These are phyloP conservation scores for Aspergillus biplanus DNA, from an alignment of 495 filamentous ascomycete species.

Conservation along the genomic window DNA sequence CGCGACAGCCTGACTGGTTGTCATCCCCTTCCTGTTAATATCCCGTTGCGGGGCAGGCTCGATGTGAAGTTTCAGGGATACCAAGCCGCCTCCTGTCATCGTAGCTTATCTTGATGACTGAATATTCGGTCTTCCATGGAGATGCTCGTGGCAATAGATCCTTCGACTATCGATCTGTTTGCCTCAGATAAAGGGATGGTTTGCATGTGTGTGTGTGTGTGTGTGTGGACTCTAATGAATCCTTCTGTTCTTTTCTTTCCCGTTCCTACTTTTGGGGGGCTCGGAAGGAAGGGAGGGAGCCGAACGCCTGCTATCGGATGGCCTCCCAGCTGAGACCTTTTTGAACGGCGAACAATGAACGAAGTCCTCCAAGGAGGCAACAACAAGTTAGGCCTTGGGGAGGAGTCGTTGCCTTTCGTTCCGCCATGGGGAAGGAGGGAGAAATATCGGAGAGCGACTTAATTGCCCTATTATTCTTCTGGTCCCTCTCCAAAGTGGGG, in stretches of 20 bases:
- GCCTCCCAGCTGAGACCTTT: too few species aligned
- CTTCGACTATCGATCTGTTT: background rate
- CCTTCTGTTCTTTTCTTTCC: background rate
- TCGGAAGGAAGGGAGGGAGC: background rate
- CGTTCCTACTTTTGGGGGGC: background rate
- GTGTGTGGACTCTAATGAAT: background rate
- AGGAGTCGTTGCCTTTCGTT: too few species aligned
- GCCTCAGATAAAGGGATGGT: background rate
- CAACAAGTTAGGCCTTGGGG: too few species aligned
- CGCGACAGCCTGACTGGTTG: background rate
- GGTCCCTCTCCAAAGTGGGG: background rate
- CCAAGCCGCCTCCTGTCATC: constrained; percentile 13
- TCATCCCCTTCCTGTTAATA: background rate
- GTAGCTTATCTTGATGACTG: constrained; percentile 21
- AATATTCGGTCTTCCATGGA: background rate
- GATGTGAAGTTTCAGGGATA: constrained; percentile 6
- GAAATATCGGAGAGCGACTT: background rate
- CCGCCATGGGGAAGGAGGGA: background rate
- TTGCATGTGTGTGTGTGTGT: background rate
- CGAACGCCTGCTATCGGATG: background rate
- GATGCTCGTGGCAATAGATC: background rate
- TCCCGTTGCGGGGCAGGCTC: constrained; percentile 2
- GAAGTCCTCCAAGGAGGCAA: too few species aligned
- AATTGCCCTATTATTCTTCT: background rate
- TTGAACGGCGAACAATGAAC: too few species aligned